Percentiles rank a stretch among this genome's conserved stretches.
Conservation (phyloP, 768 basidiomycete species). For the Russula ochroleuca region DNA sequence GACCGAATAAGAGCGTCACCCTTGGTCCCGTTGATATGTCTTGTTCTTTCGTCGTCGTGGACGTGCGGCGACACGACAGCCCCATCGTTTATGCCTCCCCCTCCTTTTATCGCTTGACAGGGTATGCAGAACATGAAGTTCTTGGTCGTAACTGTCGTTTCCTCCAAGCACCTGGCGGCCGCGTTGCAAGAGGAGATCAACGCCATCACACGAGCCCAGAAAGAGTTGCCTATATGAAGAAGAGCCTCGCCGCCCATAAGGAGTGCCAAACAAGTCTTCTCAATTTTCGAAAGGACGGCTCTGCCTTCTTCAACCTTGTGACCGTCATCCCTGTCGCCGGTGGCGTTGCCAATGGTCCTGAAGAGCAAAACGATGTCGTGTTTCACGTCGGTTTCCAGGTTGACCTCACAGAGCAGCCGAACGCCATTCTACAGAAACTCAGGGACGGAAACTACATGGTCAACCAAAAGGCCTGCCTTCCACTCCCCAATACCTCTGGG, state of each 20-base stretch:
- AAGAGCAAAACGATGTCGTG: constrained; percentile 65
- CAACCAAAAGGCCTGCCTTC: constrained; percentile 44
- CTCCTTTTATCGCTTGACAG: constrained; percentile 72
- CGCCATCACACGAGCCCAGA: constrained; percentile 60
- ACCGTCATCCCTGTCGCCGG: constrained; percentile 83
- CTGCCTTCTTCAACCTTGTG: constrained; percentile 87
- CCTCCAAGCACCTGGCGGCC: constrained; percentile 72
- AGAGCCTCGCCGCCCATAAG: constrained; percentile 63
- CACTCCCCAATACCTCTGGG: constrained; percentile 24
- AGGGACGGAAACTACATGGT: constrained; percentile 72
- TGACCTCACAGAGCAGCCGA: constrained; percentile 83
- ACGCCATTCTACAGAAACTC: constrained; percentile 74
- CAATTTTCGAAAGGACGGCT: constrained; percentile 84
- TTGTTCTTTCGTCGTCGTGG: constrained; percentile 89
- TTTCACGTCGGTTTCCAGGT: constrained; percentile 97
- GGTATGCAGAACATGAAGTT: constrained; percentile 70
- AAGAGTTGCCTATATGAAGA: constrained; percentile 63
- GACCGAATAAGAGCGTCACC: constrained; percentile 67
- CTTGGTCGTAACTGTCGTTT: constrained; percentile 90
- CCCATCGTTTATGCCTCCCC: constrained; percentile 92
- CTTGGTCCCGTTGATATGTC: constrained; percentile 92
- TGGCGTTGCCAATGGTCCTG: constrained; percentile 42
- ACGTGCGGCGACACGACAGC: constrained; percentile 71
- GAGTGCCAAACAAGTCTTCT: constrained; percentile 86
- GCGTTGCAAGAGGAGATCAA: constrained; percentile 47